Evolutionary conservation across 768 basidiomycete genomes (phyloP), one percentile per base, ranked within the genome.

Genomic region (Agaricus subrufescens): DNA sequence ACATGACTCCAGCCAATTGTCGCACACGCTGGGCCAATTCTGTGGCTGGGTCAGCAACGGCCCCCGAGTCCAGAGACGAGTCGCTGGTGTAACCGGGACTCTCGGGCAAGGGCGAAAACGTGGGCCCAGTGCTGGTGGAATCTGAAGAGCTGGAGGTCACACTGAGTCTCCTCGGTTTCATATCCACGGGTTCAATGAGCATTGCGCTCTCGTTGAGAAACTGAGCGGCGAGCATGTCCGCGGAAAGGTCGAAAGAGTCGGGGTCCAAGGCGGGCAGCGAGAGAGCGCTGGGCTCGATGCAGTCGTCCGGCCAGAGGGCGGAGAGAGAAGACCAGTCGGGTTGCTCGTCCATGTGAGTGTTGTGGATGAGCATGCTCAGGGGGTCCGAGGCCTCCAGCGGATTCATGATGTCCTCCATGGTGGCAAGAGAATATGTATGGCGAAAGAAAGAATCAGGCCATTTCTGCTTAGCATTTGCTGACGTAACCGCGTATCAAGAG

Each of bases 211-310:
- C 19, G 39, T 76, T 73, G 61, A 80, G 70, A 46, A 73, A 77
- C 15, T 70, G 64, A 1, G 58, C 54, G 14, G 63, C 58, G 15
- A 67, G 58, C n/a, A 68, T 59, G 25, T 69, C 66, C 29, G 61
- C 61, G 6, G 63, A 56, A 6, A 55, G 52, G 14, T 60, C 60
- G 30, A 63, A 62, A 29, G 64, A 65, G 39, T 67, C 64, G 15
- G 40, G 5, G 39, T 66, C 61, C 53, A 66, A 70, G 1, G 67
- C 48, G 65, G 69, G 43, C 61, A 60, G 43, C 65, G 60, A 31
- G 61, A 89, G 70, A 6, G 79, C 73, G 61, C 73, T 83, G 30
- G 89, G 87, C 57, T 90, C 85, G 52, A 90, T 77, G 1, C 80
- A 78, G 61, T 84, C 77, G 38, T 76, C 73, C 4, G 66, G 66